Evolutionary conservation across 1,284 basidiomycete species (phyloP).

Genomic region (Papiliotrema flavescens): DNA sequence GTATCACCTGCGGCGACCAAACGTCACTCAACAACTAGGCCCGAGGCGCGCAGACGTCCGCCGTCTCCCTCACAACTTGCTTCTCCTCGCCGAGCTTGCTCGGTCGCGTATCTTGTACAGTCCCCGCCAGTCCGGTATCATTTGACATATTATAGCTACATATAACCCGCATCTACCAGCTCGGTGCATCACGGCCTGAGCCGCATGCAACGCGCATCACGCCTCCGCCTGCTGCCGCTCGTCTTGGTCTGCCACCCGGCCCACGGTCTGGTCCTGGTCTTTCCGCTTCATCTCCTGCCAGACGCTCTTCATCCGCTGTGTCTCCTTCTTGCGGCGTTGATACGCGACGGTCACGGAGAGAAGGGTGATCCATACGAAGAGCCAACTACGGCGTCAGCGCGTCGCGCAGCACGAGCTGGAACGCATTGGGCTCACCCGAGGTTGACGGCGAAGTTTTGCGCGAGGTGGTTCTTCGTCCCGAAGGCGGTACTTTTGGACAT

Average conservation of each 20-base stretch:
- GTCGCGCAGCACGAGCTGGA: background rate
- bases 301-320: constrained; percentile 14
- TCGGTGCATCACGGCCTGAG: background rate
- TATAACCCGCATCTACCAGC: background rate
- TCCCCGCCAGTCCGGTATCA: too few relatives aligned
- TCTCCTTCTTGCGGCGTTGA: constrained; percentile 21
- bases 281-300: constrained; percentile 22
- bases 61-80: background rate
- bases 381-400: constrained; percentile 7
- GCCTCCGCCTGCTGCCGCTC: too few relatives aligned
- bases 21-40: constrained; percentile 49
- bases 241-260: background rate
- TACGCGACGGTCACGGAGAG: constrained; percentile 16
- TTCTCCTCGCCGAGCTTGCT: background rate
- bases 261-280: constrained; percentile 8
- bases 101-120: background rate
- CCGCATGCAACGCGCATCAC: too few relatives aligned
- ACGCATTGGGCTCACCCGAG: constrained; percentile 21
- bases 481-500: constrained; percentile 37
- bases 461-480: constrained; percentile 40
- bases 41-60: background rate
- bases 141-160: background rate
- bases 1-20: constrained; percentile 49
- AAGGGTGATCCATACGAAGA: constrained; percentile 19
- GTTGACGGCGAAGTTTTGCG: constrained; percentile 41